Evolutionary conservation across 2,329 filamentous ascomycete species (phyloP).

Genomic region (Fusarium virguliforme): DNA sequence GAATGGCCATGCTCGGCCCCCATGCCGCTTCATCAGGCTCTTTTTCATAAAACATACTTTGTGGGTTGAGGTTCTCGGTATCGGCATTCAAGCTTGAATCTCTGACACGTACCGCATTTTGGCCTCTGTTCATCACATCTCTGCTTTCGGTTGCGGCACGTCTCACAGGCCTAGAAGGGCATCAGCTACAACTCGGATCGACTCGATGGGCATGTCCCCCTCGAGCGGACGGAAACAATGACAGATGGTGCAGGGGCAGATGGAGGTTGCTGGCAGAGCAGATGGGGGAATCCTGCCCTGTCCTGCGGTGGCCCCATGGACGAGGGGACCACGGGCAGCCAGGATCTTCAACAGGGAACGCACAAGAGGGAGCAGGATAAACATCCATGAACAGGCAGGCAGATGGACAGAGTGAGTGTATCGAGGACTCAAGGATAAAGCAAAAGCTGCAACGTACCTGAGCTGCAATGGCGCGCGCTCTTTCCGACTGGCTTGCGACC

Average conservation of each 20-base stretch:
- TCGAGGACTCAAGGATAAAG: background rate
- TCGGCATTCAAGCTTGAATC: conserved; percentile 71
- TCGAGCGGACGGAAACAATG: background rate
- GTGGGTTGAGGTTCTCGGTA: conserved; percentile 75
- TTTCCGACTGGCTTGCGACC: conserved; percentile 55
- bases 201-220: background rate
- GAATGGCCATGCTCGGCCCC: conserved; percentile 22
- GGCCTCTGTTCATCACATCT: conserved; percentile 76
- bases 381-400: background rate
- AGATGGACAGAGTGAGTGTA: background rate
- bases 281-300: conserved; percentile 2
- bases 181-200: conserved; percentile 28
- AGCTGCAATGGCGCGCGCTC: conserved; percentile 59
- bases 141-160: conserved; percentile 73
- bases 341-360: conserved; percentile 12
- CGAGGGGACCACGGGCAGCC: conserved; percentile 4
- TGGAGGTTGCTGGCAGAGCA: background rate
- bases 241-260: background rate
- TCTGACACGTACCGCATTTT: conserved; percentile 72
- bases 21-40: conserved; percentile 24
- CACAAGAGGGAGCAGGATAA: conserved; percentile 3
- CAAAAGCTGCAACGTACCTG: conserved; percentile 52
- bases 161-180: conserved; percentile 68
- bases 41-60: conserved; percentile 65
- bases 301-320: background rate